Conservation (phyloP, 352 stramenopile species). For the Phytophthora pini region DNA sequence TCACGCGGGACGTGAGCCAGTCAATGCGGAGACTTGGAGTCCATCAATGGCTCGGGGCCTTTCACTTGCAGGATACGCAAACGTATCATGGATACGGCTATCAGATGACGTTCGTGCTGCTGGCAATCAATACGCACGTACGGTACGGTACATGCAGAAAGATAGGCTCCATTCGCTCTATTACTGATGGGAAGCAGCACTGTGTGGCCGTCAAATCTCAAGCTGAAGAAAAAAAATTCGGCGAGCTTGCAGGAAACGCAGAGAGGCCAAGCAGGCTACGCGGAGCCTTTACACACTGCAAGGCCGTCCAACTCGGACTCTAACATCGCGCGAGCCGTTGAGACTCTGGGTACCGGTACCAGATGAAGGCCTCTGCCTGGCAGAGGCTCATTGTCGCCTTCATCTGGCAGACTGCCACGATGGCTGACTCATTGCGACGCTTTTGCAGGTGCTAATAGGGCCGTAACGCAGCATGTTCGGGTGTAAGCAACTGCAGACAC, state of each 20-base stretch:
- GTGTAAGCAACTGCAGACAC: slow-evolving; percentile 7
- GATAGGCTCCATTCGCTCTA: no score
- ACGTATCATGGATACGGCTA: neutral
- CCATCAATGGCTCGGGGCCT: slow-evolving; percentile 3
- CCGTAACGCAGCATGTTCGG: slow-evolving; percentile 7
- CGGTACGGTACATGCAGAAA: neutral
- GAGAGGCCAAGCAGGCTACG: slow-evolving; percentile 14
- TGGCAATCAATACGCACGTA: slow-evolving; percentile 1
- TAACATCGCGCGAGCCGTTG: neutral
- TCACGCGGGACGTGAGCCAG: slow-evolving; percentile 8
- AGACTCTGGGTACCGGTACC: neutral
- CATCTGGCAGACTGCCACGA: neutral
- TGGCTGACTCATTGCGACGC: slow-evolving; percentile 3
- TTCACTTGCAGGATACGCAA: neutral
- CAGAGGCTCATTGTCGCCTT: no score
- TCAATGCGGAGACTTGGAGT: neutral
- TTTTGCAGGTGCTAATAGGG: slow-evolving; percentile 3
- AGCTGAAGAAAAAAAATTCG: slow-evolving; percentile 18
- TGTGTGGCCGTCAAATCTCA: slow-evolving; percentile 21
- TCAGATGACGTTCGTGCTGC: slow-evolving; percentile 7
- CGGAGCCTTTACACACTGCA: slow-evolving; percentile 23
- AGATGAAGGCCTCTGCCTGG: neutral
- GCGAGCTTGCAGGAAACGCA: slow-evolving; percentile 12
- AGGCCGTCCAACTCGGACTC: slow-evolving; percentile 8
- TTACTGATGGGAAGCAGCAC: neutral